A percentile compares a stretch with the other conserved stretches of the same genome.
Conservation (phyloP, 2,329 filamentous ascomycete genomes). For the Tolypocladium tropicale region DNA sequence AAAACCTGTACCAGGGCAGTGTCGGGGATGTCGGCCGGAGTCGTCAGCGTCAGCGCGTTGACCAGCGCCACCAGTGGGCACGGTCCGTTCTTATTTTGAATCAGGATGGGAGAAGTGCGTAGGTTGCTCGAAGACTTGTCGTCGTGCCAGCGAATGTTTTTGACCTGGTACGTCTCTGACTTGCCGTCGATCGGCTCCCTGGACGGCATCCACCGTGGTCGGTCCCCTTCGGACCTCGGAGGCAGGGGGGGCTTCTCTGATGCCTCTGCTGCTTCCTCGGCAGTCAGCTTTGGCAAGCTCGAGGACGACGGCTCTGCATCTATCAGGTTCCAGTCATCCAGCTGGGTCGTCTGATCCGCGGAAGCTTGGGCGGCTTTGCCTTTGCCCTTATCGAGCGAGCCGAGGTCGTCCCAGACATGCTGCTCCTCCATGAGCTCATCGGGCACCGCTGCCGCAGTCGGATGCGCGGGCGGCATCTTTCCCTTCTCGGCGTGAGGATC, state of each 20-base stretch:
- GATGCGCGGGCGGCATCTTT: slow-evolving; percentile 11
- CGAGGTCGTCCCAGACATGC: slow-evolving; percentile 41
- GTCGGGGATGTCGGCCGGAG: slow-evolving; percentile 48
- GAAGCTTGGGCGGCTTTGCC: slow-evolving; percentile 17
- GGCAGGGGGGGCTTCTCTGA: slow-evolving; percentile 26
- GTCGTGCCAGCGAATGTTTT: slow-evolving; percentile 82
- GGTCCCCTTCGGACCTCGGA: slow-evolving; percentile 19
- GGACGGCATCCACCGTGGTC: slow-evolving; percentile 26
- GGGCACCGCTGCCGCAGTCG: slow-evolving; percentile 16
- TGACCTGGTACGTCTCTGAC: slow-evolving; percentile 82
- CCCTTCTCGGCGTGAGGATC: slow-evolving; percentile 16
- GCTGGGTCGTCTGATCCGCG: slow-evolving; percentile 8
- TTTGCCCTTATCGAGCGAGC: slow-evolving; percentile 30
- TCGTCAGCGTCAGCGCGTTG: slow-evolving; percentile 81
- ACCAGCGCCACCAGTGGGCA: slow-evolving; percentile 89
- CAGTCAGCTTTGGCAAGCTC: slow-evolving; percentile 4
- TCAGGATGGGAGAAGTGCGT: slow-evolving; percentile 73
- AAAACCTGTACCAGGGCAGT: slow-evolving; percentile 72
- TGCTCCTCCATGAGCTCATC: slow-evolving; percentile 29
- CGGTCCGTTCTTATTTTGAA: slow-evolving; percentile 90
- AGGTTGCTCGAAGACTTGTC: slow-evolving; percentile 46
- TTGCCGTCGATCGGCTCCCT: slow-evolving; percentile 34
- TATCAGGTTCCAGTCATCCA: slow-evolving; percentile 43
- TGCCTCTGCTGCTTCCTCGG: slow-evolving; percentile 2
- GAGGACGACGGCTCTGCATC: slow-evolving; percentile 29